phyloP scores from a whole-genome alignment of 1,284 basidiomycete genomes.

The Pseudozyma tsukubaensis region DNA sequence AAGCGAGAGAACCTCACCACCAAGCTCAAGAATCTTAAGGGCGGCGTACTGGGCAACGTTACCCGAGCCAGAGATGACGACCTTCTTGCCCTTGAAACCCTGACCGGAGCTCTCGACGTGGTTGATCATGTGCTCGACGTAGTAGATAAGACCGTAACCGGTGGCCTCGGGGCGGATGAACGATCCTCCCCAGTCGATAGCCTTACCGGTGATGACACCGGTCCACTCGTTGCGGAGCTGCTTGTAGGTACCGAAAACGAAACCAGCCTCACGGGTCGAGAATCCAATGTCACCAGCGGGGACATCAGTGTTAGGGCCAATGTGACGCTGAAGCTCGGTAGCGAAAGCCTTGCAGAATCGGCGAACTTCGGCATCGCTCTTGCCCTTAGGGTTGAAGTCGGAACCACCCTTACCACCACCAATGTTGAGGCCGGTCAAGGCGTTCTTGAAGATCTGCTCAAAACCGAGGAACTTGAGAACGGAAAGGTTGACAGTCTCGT shows the following conservation, averaged over 20 bases:
- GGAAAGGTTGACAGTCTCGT: constrained; percentile 83
- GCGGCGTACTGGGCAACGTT: constrained; percentile 84
- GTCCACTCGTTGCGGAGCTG: constrained; percentile 80
- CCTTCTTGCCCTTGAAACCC: constrained; percentile 73
- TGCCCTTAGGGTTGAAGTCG: constrained; percentile 86
- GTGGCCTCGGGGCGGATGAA: constrained; percentile 66
- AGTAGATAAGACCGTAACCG: constrained; percentile 82
- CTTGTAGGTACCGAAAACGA: constrained; percentile 74
- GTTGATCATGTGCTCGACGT: constrained; percentile 76
- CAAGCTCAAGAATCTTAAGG: constrained; percentile 82
- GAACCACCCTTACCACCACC: constrained; percentile 75
- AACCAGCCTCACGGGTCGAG: constrained; percentile 71
- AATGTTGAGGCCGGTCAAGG: constrained; percentile 81
- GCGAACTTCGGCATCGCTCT: constrained; percentile 80
- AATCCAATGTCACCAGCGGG: constrained; percentile 82
- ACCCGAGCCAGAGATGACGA: constrained; percentile 78
- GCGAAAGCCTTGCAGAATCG: constrained; percentile 73
- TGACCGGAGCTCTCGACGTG: constrained; percentile 66
- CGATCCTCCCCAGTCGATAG: constrained; percentile 75
- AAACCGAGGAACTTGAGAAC: constrained; percentile 88
- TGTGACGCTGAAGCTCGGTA: constrained; percentile 58
- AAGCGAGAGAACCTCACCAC: constrained; percentile 79
- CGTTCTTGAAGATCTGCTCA: constrained; percentile 86
- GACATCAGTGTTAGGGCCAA: constrained; percentile 77
- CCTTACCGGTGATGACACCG: constrained; percentile 83